These are phyloP conservation scores for Chalciporus piperatus DNA, from an alignment of 768 basidiomycete species.

Conservation along the genomic window DNA sequence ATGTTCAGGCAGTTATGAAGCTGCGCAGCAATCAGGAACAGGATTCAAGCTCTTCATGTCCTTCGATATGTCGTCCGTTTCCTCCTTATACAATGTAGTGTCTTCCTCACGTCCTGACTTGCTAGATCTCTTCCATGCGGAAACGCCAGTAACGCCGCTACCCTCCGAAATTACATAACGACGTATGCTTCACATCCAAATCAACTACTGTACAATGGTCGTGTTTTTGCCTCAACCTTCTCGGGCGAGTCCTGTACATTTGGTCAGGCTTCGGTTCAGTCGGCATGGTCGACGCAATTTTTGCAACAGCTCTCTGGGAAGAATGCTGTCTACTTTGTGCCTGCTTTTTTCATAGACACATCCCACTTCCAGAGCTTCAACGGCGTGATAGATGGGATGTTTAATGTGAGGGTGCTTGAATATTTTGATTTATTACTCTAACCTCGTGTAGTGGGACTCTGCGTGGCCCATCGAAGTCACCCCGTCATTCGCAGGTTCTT, in stretches of 20 bases:
- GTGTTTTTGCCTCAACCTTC: slow-evolving; percentile 67
- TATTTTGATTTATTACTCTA: slow-evolving; percentile 5
- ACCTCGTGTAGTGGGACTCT: slow-evolving; percentile 62
- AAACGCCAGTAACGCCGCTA: slow-evolving; percentile 44
- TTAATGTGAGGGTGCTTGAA: slow-evolving; percentile 45
- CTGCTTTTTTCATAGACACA: slow-evolving; percentile 66
- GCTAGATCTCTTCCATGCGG: slow-evolving; percentile 54
- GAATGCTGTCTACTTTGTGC: slow-evolving; percentile 57
- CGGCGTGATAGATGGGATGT: slow-evolving; percentile 54
- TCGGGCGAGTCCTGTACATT: slow-evolving; percentile 68
- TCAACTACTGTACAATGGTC: slow-evolving; percentile 47
- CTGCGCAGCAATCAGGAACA: slow-evolving; percentile 49
- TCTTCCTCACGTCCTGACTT: not conserved
- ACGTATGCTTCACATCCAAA: slow-evolving; percentile 55
- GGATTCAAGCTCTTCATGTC: slow-evolving; percentile 75
- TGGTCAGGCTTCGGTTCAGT: slow-evolving; percentile 47
- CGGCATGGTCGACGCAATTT: slow-evolving; percentile 61
- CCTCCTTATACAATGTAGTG: not conserved
- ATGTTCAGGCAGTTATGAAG: slow-evolving; percentile 44
- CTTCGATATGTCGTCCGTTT: slow-evolving; percentile 70
- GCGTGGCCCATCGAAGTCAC: slow-evolving; percentile 74
- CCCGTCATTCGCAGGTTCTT: slow-evolving; percentile 13
- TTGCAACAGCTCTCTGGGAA: slow-evolving; percentile 43
- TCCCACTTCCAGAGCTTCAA: slow-evolving; percentile 43
- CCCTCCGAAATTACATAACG: slow-evolving; percentile 52